Conservation (phyloP, 2,329 filamentous ascomycete species). For the Thielaviopsis populi region DNA sequence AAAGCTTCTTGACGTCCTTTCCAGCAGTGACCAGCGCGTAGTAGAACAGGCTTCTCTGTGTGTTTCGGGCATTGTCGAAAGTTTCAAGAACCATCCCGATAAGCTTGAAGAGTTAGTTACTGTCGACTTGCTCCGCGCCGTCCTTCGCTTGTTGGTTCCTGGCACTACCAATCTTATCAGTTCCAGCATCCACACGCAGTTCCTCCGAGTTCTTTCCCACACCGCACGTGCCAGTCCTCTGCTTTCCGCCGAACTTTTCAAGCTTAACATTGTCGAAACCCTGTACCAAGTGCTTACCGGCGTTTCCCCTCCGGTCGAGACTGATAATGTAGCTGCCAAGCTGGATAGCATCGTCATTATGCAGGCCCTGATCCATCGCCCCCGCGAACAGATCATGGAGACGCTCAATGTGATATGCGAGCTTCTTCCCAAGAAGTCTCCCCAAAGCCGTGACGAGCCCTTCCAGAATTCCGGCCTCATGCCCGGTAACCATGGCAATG, state of each 20-base stretch:
- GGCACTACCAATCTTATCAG: conserved; percentile 93
- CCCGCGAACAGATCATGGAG: conserved; percentile 90
- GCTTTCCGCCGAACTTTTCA: conserved; percentile 78
- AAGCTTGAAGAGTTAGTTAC: conserved; percentile 90
- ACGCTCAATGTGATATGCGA: conserved; percentile 97
- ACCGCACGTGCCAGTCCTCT: conserved; percentile 77
- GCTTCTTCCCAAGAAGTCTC: conserved; percentile 50
- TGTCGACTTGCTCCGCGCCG: conserved; percentile 67
- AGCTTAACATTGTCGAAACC: conserved; percentile 93
- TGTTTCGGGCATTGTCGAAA: conserved; percentile 90
- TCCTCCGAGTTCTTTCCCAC: conserved; percentile 80
- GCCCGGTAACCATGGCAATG: not conserved
- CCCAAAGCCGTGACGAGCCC: conserved; percentile 23
- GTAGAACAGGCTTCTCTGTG: conserved; percentile 94
- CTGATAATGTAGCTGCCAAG: conserved; percentile 64
- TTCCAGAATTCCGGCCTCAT: conserved; percentile 19
- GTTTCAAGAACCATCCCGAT: conserved; percentile 75
- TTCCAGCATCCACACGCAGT: conserved; percentile 88
- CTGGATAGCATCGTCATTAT: conserved; percentile 96
- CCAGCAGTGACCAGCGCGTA: conserved; percentile 87
- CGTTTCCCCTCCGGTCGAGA: conserved; percentile 72
- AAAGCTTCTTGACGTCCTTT: conserved; percentile 75
- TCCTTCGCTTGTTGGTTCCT: conserved; percentile 75
- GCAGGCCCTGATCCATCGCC: conserved; percentile 92
- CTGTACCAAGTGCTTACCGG: conserved; percentile 94